Evolutionary conservation across 2,329 filamentous ascomycete species (phyloP).

Genomic region (Fusarium sp.): DNA sequence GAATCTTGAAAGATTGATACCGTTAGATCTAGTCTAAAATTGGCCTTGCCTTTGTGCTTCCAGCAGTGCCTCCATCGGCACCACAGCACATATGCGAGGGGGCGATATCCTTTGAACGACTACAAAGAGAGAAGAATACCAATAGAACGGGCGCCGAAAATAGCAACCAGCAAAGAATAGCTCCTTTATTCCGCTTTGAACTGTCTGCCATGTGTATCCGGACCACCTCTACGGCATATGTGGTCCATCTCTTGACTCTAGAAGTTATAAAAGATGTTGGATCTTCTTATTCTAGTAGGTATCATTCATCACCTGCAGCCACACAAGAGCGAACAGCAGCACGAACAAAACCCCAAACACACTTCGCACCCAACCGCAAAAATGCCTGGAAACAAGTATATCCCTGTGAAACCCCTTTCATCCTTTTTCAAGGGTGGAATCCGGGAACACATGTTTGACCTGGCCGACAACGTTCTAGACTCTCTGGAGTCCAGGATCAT

Average conservation of each 20-base stretch:
- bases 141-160: neutral
- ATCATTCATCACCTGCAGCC: neutral
- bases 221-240: neutral
- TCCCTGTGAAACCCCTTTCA: neutral
- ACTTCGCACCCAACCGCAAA: neutral
- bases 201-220: neutral
- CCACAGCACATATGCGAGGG: neutral
- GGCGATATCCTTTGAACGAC: neutral
- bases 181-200: neutral
- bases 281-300: neutral
- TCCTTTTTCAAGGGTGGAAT: neutral
- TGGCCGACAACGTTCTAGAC: neutral
- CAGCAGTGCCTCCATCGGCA: neutral
- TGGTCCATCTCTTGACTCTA: too few relatives aligned
- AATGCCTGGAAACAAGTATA: neutral
- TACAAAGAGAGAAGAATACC: neutral
- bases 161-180: neutral
- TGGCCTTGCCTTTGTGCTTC: neutral
- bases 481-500: neutral
- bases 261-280: neutral
- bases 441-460: neutral
- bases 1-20: neutral
- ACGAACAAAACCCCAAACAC: neutral
- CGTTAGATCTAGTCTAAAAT: neutral
- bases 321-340: neutral